Conservation (phyloP, 2,329 filamentous ascomycete genomes). For the Aspergillus sp. region DNA sequence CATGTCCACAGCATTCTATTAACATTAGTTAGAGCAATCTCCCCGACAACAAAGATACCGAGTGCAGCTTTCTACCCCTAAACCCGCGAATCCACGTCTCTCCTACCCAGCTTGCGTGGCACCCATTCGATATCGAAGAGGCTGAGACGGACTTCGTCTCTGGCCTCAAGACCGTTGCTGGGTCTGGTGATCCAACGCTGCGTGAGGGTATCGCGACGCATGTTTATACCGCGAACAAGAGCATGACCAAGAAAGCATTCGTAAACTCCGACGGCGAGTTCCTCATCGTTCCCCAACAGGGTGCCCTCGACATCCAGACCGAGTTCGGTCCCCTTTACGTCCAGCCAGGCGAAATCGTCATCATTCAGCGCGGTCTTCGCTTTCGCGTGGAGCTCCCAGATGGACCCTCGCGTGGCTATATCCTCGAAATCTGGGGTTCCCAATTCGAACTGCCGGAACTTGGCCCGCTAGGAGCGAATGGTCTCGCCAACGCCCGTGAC, state of each 20-base stretch:
- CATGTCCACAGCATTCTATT: background rate
- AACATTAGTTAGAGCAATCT: constrained; percentile 45
- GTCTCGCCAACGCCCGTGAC: constrained; percentile 65
- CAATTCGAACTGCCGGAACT: constrained; percentile 67
- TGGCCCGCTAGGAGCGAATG: constrained; percentile 65
- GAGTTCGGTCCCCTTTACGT: constrained; percentile 66
- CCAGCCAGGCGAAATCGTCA: constrained; percentile 66
- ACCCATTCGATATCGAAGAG: constrained; percentile 54
- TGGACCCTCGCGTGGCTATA: constrained; percentile 64
- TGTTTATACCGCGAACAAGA: constrained; percentile 56
- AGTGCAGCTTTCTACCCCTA: constrained; percentile 36
- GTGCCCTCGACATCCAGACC: constrained; percentile 66
- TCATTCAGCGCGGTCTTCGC: constrained; percentile 66
- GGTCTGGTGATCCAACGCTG: constrained; percentile 57
- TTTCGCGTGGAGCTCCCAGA: constrained; percentile 62
- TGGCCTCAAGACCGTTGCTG: constrained; percentile 55
- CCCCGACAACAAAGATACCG: constrained; percentile 37
- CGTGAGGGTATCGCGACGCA: constrained; percentile 58
- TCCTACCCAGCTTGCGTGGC: constrained; percentile 59
- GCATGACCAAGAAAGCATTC: constrained; percentile 58
- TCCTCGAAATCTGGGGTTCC: constrained; percentile 65
- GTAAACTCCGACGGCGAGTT: constrained; percentile 66
- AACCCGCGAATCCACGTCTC: constrained; percentile 56
- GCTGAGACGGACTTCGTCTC: constrained; percentile 56
- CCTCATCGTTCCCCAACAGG: constrained; percentile 65